A percentile compares a stretch with the other conserved stretches of the same genome.
Conservation (phyloP, 225 moss, liverwort and hornwort species). For the Pleurozium schreberi region DNA sequence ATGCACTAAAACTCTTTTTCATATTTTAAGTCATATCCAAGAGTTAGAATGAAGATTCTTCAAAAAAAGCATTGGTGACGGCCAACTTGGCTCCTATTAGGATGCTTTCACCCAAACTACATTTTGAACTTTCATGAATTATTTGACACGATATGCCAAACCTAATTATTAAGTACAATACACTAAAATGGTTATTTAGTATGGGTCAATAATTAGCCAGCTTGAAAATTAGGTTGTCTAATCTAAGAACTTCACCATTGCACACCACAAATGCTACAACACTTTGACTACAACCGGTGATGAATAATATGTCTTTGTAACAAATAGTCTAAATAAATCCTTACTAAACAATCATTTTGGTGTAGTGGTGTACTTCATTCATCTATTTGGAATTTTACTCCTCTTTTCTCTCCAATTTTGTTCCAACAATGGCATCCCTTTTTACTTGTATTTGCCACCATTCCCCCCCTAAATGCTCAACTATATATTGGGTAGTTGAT, state of each 20-base stretch:
- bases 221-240: background rate
- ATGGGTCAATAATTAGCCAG: background rate
- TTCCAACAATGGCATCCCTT: rapidly evolving
- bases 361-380: background rate
- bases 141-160: background rate
- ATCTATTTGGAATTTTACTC: background rate
- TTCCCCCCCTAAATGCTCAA: background rate
- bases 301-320: background rate
- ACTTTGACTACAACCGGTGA: rapidly evolving
- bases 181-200: rapidly evolving
- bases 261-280: background rate
- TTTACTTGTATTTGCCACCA: background rate
- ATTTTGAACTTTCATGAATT: background rate
- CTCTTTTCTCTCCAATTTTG: background rate
- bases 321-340: background rate
- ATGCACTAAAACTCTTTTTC: too few species aligned
- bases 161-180: background rate
- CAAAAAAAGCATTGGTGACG: too few species aligned
- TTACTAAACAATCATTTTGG: background rate
- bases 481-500: background rate
- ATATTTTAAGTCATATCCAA: too few species aligned
- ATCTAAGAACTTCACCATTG: background rate
- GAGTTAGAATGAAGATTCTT: too few species aligned
- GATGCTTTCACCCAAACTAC: too few species aligned
- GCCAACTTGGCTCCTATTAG: too few species aligned